phyloP scores from a whole-genome alignment of 306 rosid species.

The Casuarina equisetifolia region DNA sequence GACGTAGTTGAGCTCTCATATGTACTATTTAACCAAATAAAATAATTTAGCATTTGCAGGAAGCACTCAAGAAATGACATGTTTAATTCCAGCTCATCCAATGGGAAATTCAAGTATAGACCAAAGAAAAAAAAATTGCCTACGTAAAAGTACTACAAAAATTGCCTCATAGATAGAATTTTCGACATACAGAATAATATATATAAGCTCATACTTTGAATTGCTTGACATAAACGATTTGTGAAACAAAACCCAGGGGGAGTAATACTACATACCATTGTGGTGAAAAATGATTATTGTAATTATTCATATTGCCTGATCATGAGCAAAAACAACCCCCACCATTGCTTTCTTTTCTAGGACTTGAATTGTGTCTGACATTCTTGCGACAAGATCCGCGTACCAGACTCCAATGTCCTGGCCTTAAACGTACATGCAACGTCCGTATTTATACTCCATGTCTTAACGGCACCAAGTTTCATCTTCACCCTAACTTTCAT shows the following conservation, averaged over 20 bases:
- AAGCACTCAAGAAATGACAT: not conserved
- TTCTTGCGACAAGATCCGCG: constrained; percentile 26
- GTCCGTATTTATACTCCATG: constrained; percentile 30
- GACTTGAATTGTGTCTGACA: constrained; percentile 30
- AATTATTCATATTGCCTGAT: constrained; percentile 1
- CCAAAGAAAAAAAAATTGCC: not conserved
- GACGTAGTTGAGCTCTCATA: too few species aligned
- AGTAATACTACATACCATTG: not conserved
- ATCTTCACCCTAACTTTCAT: constrained; percentile 33
- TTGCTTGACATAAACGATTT: not conserved
- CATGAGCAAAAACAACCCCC: not conserved
- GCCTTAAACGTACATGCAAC: constrained; percentile 46
- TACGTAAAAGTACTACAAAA: not conserved
- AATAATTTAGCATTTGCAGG: not conserved
- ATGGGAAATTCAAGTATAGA: not conserved
- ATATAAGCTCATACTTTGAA: not conserved
- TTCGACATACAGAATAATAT: not conserved
- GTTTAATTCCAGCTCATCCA: not conserved
- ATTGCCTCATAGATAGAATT: not conserved
- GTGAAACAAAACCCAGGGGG: not conserved
- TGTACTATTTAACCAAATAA: too few species aligned
- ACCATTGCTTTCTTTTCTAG: not conserved
- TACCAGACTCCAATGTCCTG: not conserved
- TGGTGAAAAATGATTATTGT: not conserved
- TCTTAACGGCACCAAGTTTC: not conserved